Base-by-base conservation (phyloP, 2,329 filamentous ascomycete genomes). In the Penicillium expansum region DNA sequence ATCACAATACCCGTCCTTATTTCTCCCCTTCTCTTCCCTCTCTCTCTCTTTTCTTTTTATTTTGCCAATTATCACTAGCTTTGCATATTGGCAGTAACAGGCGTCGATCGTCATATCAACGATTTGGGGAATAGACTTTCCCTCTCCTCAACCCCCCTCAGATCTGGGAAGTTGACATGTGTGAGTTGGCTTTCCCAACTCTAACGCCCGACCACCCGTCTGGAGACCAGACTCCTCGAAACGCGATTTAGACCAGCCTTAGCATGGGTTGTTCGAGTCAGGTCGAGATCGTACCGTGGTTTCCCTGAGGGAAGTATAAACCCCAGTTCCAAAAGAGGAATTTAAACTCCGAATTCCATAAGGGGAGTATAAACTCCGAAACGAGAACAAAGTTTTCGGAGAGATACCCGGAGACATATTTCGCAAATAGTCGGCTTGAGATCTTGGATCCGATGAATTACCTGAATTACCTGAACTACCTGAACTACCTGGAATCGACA, bases 101-200 rank as follows among this genome's bases (percentile, higher is more conserved):
- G 24, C 3, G 39, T 50, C 20, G 52, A 58, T 58, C 52, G 4
- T 45, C 51, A 33, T 38, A 54, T 48, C 10, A 16, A 39, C 3
- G n/a, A 42, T 29, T 22, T 13, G 2, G 13, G 37, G n/a, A 38
- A 32, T 29, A 35, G 41, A 13, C 29, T 20, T 24, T 47, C 3
- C 30, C 4, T 47, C 18, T n/a, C 3, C 11, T 18, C 13, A 22
- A 14, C 13, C 48, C n/a, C 48, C 32, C 30, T 29, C 30, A 38
- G 30, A 29, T 18, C 13, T 52, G 22, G 37, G 35, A n/a, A 49
- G 29, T n/a, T 18, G 37, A 35, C 22, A 24, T 27, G 8, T 33
- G 37, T 16, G 16, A 41, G 29, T 16, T 50, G 20, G 20, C 0
- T 42, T 6, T 24, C 35, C 20, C 20, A 35, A 27, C 11, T 54